Base-by-base conservation (phyloP, 192 early-diverging fungal genomes). In the Helicostylum pulchrum region DNA sequence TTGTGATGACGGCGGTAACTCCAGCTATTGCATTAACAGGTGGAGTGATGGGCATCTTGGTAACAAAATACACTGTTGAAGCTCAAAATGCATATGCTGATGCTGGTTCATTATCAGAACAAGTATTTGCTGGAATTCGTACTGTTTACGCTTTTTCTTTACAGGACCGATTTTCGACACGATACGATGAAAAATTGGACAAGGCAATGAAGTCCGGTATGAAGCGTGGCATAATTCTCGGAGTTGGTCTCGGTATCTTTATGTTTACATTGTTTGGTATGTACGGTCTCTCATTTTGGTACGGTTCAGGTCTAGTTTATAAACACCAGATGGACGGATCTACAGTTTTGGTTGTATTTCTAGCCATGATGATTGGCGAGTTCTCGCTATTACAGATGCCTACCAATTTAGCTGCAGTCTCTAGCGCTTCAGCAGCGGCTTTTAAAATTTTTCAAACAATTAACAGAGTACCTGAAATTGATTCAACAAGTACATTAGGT, bases 131-230 rank as follows among this genome's bases (percentile, higher is more conserved):
- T 14, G 80, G 84, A 6, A 92, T 96, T 44, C 84, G 91, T 49
- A 98, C 94, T 11, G 88, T 98, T 20, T 82, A 82, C 56, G 81
- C 94, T 7, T 96, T 98, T 76, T 87, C 85, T 53, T 85, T 83
- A 3, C 81, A 94, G 75, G 72, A 87, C 26, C 85, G 88, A 49
- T 90, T 90, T 68, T 44, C 77, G 17, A 60, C 66, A 50, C 73
- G 86, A 11, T 96, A 92, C 72, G 65, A 70, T 10, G 53, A 68
- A 31, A 70, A 83, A 77, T 72, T 94, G 1, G 76, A 76, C 12
- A 61, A 64, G n/a, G 94, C 92, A 14, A 81, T 83, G 48, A 65
- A 69, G 9, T 64, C 73, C 32, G 92, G 88, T 26, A 74, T 91
- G 50, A 79, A 80, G 43, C 88, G 86, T 59, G 83, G 81, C 30